Evolutionary conservation across 202 grass and related monocot species (phyloP).

Genomic region (Elaeis oleifera): DNA sequence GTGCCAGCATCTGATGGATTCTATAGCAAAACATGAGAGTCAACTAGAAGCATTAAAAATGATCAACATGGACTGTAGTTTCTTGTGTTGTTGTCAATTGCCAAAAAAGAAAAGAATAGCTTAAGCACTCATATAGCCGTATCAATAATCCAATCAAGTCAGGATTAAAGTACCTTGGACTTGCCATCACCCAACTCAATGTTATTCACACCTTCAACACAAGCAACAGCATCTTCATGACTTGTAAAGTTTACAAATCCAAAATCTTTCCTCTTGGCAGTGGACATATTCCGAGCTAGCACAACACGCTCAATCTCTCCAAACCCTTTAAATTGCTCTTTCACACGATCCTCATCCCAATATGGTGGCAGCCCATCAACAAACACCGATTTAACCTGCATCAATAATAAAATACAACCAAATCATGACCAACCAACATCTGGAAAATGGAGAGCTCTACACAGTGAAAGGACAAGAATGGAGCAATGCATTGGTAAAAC

Average conservation of each 20-base stretch:
- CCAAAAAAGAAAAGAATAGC: no score
- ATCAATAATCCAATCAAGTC: not conserved
- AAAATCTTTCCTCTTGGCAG: slow-evolving; percentile 54
- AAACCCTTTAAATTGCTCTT: slow-evolving; percentile 37
- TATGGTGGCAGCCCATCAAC: slow-evolving; percentile 47
- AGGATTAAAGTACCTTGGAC: slow-evolving; percentile 24
- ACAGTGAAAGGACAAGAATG: no score
- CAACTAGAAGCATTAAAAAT: no score
- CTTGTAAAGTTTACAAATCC: slow-evolving; percentile 50
- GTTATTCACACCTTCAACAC: slow-evolving; percentile 41
- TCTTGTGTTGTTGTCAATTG: no score
- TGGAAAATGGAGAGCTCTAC: not conserved
- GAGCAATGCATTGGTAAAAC: not conserved
- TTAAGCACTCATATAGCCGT: no score
- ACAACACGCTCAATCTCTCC: slow-evolving; percentile 47
- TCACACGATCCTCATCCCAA: slow-evolving; percentile 50
- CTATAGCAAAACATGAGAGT: no score
- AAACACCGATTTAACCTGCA: slow-evolving; percentile 50
- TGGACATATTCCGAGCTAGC: slow-evolving; percentile 53
- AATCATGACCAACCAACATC: not conserved
- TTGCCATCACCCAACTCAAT: slow-evolving; percentile 38
- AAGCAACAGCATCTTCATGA: slow-evolving; percentile 36
- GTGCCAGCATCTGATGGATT: no score
- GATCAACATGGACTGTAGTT: no score
- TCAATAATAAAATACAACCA: not conserved